Evolutionary conservation across 306 rosid species (phyloP).

Genomic region (Argentina anserina): DNA sequence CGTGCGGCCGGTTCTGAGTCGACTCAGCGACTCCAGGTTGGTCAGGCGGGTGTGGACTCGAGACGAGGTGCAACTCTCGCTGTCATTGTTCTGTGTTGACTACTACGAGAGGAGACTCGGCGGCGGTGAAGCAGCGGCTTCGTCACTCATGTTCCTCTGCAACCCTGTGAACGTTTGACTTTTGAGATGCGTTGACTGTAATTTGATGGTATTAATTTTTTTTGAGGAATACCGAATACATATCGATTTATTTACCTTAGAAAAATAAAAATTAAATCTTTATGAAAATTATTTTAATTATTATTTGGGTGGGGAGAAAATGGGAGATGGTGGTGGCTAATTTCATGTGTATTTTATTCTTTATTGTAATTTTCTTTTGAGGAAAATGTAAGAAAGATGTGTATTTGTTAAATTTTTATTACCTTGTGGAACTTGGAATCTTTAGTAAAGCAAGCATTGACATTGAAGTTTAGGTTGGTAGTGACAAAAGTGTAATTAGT

Average conservation of each 20-base stretch:
- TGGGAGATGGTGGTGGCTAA: neutral
- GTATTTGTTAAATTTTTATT: neutral
- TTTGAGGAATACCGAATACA: slow-evolving; percentile 15
- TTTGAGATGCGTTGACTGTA: neutral
- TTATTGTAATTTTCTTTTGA: neutral
- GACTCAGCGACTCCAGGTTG: slow-evolving; percentile 61
- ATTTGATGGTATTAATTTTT: neutral
- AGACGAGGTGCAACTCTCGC: slow-evolving; percentile 77
- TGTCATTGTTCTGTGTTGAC: slow-evolving; percentile 75
- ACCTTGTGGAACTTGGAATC: slow-evolving; percentile 19
- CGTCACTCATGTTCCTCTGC: slow-evolving; percentile 55
- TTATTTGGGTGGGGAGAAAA: neutral
- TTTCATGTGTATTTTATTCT: neutral
- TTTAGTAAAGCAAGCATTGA: slow-evolving; percentile 14
- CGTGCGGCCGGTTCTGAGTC: slow-evolving; percentile 72
- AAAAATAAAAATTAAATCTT: neutral
- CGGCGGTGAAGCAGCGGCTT: slow-evolving; percentile 36
- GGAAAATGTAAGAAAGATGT: neutral
- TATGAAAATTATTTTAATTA: neutral
- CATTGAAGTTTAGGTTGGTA: slow-evolving; percentile 6
- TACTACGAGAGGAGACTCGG: slow-evolving; percentile 44
- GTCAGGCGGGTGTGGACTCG: slow-evolving; percentile 59
- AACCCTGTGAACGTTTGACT: slow-evolving; percentile 47
- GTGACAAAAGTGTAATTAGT: slow-evolving; percentile 23
- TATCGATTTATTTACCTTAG: neutral